phyloP scores from a whole-genome alignment of 2,329 filamentous ascomycete genomes.

The Monosporascus sp. region DNA sequence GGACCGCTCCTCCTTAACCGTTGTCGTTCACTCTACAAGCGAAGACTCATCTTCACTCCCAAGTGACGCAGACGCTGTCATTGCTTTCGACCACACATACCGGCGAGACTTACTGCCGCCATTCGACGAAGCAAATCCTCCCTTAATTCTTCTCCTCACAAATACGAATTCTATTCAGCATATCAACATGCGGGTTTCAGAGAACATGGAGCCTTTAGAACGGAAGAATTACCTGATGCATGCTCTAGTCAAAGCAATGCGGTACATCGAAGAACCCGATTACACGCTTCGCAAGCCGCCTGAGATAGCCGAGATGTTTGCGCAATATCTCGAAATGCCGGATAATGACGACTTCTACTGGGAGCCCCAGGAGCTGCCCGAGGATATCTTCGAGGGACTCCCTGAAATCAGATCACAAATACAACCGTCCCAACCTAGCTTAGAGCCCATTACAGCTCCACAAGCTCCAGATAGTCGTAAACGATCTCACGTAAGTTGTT shows the following conservation, averaged over 20 bases:
- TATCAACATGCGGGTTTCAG: slow-evolving; percentile 41
- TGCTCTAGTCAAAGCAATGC: slow-evolving; percentile 26
- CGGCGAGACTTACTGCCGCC: slow-evolving; percentile 26
- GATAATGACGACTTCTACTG: slow-evolving; percentile 36
- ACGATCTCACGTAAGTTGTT: slow-evolving; percentile 42
- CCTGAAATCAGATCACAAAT: slow-evolving; percentile 30
- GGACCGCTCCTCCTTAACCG: slow-evolving; percentile 21
- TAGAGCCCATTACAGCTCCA: slow-evolving; percentile 8
- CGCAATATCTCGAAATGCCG: slow-evolving; percentile 37
- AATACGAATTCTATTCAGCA: slow-evolving; percentile 52
- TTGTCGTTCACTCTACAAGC: slow-evolving; percentile 38
- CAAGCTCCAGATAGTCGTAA: slow-evolving; percentile 33
- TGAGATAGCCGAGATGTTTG: slow-evolving; percentile 42
- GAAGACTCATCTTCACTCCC: slow-evolving; percentile 32
- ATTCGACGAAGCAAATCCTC: slow-evolving; percentile 24
- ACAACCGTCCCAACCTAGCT: slow-evolving; percentile 24
- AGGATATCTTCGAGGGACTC: slow-evolving; percentile 45
- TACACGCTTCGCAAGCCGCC: slow-evolving; percentile 37
- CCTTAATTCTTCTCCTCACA: slow-evolving; percentile 44
- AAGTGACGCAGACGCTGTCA: slow-evolving; percentile 42
- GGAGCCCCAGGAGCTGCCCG: slow-evolving; percentile 43
- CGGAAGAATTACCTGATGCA: slow-evolving; percentile 40
- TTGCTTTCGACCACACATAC: slow-evolving; percentile 50
- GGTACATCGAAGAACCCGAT: slow-evolving; percentile 35
- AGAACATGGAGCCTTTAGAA: slow-evolving; percentile 36